Percentiles rank a stretch among this genome's conserved stretches.
Evolutionary conservation across 305 asterid genomes (phyloP).

Genomic region (Fraxinus greggii): DNA sequence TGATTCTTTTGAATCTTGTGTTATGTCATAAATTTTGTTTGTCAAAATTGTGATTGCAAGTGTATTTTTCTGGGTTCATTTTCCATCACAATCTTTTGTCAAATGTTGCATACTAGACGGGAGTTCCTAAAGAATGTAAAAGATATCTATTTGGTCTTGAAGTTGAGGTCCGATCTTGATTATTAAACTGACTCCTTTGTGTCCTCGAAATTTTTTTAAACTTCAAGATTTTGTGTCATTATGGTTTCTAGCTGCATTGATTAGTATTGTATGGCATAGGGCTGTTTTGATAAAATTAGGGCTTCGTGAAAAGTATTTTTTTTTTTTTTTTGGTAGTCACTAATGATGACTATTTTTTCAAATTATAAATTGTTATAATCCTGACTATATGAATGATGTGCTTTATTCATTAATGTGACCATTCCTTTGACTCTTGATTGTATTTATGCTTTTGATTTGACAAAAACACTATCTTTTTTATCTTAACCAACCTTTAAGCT

Average conservation of each 20-base stretch:
- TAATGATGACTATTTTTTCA: background rate
- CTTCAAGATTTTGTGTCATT: background rate
- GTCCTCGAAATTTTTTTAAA: background rate
- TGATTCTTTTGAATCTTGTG: slow-evolving; percentile 1
- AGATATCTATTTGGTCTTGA: background rate
- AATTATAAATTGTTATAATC: background rate
- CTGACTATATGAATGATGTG: background rate
- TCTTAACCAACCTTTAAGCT: background rate
- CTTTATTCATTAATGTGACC: background rate
- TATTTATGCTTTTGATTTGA: background rate
- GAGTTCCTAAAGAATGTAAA: background rate
- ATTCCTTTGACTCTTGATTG: background rate
- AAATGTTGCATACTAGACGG: background rate
- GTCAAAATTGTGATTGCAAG: background rate
- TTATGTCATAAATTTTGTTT: background rate
- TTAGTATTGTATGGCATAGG: background rate
- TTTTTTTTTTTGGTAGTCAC: background rate
- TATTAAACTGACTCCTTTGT: background rate
- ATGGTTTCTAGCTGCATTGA: background rate
- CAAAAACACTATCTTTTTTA: background rate
- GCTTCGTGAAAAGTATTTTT: background rate
- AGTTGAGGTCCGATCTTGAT: background rate
- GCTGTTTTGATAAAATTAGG: background rate
- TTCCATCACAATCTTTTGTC: background rate
- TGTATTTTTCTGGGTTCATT: slow-evolving; percentile 9